A percentile compares a stretch with the other conserved stretches of the same genome.
These are phyloP conservation scores for Moesziomyces antarcticus DNA, from an alignment of 1,284 basidiomycete species.

Conservation along the genomic window DNA sequence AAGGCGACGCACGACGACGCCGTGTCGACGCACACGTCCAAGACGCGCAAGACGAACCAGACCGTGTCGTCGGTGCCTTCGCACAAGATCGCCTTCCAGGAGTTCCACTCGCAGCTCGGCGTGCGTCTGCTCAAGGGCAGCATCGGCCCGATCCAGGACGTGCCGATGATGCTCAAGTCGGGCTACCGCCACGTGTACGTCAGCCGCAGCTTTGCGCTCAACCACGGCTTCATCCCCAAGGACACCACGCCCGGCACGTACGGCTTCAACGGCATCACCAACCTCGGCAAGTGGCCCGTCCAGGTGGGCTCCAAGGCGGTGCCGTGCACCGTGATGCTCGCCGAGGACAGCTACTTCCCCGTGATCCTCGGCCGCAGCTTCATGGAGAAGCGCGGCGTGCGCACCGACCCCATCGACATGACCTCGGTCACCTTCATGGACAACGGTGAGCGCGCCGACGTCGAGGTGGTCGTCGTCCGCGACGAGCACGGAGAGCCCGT, in stretches of 20 bases:
- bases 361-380: slow-evolving; percentile 93
- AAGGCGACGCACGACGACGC: slow-evolving; percentile 44
- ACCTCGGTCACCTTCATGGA: slow-evolving; percentile 90
- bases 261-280: slow-evolving; percentile 80
- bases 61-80: slow-evolving; percentile 45
- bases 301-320: slow-evolving; percentile 71
- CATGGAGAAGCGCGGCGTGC: slow-evolving; percentile 88
- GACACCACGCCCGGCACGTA: slow-evolving; percentile 77
- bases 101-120: slow-evolving; percentile 72
- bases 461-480: slow-evolving; percentile 66
- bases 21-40: slow-evolving; percentile 47
- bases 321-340: slow-evolving; percentile 74
- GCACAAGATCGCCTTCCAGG: slow-evolving; percentile 67
- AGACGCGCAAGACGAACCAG: slow-evolving; percentile 57
- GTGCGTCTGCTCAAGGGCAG: slow-evolving; percentile 91
- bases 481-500: slow-evolving; percentile 67
- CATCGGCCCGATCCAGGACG: slow-evolving; percentile 85
- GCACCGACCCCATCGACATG: slow-evolving; percentile 73
- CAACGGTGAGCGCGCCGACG: slow-evolving; percentile 79
- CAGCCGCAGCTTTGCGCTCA: slow-evolving; percentile 88
- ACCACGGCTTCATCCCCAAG: slow-evolving; percentile 86
- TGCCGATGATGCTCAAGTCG: slow-evolving; percentile 84
- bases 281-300: slow-evolving; percentile 70
- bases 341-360: slow-evolving; percentile 96
- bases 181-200: slow-evolving; percentile 96